phyloP scores from a whole-genome alignment of 176 grass and related monocot genomes.

The Themeda triandra region DNA sequence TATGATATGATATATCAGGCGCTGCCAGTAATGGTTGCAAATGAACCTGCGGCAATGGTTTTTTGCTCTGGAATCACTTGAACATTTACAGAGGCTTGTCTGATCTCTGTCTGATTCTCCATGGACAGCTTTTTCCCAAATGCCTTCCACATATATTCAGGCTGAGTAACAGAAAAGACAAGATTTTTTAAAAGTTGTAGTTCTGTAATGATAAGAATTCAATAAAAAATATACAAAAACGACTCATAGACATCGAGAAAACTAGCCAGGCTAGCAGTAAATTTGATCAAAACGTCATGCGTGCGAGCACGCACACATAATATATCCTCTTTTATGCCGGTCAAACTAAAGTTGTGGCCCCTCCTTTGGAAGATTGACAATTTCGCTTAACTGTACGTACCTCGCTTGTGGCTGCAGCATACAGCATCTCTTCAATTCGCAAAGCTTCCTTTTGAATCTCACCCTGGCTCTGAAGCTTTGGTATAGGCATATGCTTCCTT shows the following conservation, averaged over 20 bases:
- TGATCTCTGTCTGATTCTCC: conserved; percentile 45
- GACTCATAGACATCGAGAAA: too few relatives aligned
- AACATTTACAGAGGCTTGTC: conserved; percentile 30
- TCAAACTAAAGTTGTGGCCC: too few relatives aligned
- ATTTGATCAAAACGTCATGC: too few relatives aligned
- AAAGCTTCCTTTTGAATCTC: conserved; percentile 55
- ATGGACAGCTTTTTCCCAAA: conserved; percentile 64
- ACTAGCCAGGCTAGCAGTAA: too few relatives aligned
- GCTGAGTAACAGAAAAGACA: conserved; percentile 33
- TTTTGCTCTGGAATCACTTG: conserved; percentile 47
- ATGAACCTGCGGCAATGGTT: conserved; percentile 38
- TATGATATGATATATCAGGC: too few relatives aligned
- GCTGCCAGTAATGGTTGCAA: too few relatives aligned
- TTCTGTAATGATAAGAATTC: too few relatives aligned
- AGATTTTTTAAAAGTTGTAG: too few relatives aligned
- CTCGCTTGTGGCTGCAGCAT: conserved; percentile 43
- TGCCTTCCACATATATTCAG: conserved; percentile 67
- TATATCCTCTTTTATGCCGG: too few relatives aligned
- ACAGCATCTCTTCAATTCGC: conserved; percentile 61
- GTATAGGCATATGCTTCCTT: conserved; percentile 49
- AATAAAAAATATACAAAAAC: too few relatives aligned
- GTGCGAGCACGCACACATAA: too few relatives aligned
- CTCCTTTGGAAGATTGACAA: too few relatives aligned
- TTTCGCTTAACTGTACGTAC: conserved; percentile 16
- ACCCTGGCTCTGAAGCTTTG: conserved; percentile 23